A percentile compares a stretch with the other conserved stretches of the same genome.
Evolutionary conservation across 108 stramenopile genomes (phyloP).

Genomic region (Skeletonema menzelii): DNA sequence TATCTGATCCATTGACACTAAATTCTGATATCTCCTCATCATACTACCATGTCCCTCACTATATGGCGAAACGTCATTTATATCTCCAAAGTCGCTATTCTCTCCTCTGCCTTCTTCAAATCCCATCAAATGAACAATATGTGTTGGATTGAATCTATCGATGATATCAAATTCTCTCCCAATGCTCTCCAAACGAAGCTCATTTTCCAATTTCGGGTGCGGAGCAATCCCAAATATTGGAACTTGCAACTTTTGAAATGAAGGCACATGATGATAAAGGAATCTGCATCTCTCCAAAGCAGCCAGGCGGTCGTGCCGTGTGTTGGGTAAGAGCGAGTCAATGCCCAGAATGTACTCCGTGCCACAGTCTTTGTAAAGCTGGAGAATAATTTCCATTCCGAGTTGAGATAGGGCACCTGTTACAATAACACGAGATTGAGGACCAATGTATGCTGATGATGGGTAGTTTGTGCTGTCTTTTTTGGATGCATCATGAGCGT

Average conservation of each 20-base stretch:
- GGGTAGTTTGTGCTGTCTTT: background rate
- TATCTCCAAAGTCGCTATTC: constrained; percentile 46
- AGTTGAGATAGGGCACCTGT: constrained; percentile 63
- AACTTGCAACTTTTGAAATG: constrained; percentile 33
- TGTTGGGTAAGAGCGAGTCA: constrained; percentile 52
- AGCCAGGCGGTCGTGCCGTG: constrained; percentile 45
- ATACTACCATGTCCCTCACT: constrained; percentile 27
- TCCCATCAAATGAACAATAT: constrained; percentile 54
- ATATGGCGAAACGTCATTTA: constrained; percentile 35
- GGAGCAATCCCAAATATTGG: constrained; percentile 45
- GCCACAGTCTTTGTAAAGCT: constrained; percentile 51
- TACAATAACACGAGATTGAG: constrained; percentile 33
- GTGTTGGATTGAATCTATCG: constrained; percentile 47
- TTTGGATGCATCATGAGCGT: background rate
- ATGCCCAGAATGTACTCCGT: constrained; percentile 55
- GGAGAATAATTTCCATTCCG: constrained; percentile 58
- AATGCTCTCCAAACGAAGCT: constrained; percentile 18
- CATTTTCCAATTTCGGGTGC: constrained; percentile 37
- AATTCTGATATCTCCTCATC: constrained; percentile 52
- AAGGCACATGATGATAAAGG: constrained; percentile 30
- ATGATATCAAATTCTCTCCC: constrained; percentile 29
- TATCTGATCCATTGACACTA: constrained; percentile 48
- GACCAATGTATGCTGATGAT: background rate
- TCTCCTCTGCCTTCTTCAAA: constrained; percentile 31
- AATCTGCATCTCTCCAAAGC: constrained; percentile 35